Conservation (phyloP, 2,329 filamentous ascomycete species). For the Paracoccidioides brasiliensis region DNA sequence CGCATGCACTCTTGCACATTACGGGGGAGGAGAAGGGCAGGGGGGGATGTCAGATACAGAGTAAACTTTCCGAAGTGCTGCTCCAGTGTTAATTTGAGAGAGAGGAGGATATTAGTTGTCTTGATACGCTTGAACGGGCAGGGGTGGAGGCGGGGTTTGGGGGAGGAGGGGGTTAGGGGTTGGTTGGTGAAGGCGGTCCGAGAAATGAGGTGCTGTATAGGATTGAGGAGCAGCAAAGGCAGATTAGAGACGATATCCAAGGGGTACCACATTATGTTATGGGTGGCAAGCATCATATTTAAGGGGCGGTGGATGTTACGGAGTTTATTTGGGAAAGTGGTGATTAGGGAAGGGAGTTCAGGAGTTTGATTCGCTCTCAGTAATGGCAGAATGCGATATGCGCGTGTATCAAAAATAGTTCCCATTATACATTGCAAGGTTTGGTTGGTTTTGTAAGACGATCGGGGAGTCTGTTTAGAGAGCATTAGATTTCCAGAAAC, state of each 20-base stretch:
- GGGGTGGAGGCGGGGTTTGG: constrained; percentile 8
- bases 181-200: constrained; percentile 9
- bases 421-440: no score
- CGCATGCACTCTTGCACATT: constrained; percentile 11
- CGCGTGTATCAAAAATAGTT: no score
- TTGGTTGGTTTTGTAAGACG: no score
- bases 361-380: no score
- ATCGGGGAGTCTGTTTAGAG: no score
- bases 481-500: no score
- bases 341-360: constrained; percentile 4
- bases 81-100: constrained; percentile 14
- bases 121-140: constrained; percentile 6
- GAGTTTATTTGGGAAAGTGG: constrained; percentile 12
- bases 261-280: constrained; percentile 14
- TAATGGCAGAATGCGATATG: no score
- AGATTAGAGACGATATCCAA: constrained; percentile 1
- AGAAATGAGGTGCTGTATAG: constrained; percentile 1
- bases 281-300: constrained; percentile 9
- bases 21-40: not conserved
- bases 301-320: constrained; percentile 11
- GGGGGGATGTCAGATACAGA: constrained; percentile 4
- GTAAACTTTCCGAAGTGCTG: constrained; percentile 9
- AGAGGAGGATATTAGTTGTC: constrained; percentile 12
- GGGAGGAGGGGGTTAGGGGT: constrained; percentile 2
- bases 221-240: constrained; percentile 7